These are phyloP conservation scores for Curvularia lunata DNA, from an alignment of 2,329 filamentous ascomycete species.

Conservation along the genomic window DNA sequence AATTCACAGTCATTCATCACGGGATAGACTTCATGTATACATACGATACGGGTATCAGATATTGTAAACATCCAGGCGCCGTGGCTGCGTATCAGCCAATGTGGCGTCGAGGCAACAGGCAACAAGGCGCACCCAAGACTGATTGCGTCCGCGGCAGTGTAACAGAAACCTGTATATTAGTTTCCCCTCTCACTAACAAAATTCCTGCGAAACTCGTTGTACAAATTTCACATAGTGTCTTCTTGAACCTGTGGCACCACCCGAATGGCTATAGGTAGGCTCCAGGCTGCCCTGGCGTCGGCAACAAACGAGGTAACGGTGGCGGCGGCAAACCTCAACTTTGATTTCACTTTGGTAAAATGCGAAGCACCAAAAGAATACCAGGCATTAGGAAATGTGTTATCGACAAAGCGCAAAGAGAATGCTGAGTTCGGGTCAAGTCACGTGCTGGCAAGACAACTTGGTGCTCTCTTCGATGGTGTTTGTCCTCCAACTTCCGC, in stretches of 20 bases:
- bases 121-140: neutral
- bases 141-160: neutral
- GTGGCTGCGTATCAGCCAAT: neutral
- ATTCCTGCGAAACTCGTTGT: too few relatives aligned
- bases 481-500: slow-evolving; percentile 42
- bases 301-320: slow-evolving; percentile 24
- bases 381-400: slow-evolving; percentile 32
- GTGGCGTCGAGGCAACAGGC: neutral
- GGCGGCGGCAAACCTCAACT: slow-evolving; percentile 43
- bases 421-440: slow-evolving; percentile 49
- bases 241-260: neutral
- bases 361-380: slow-evolving; percentile 51
- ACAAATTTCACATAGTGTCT: neutral
- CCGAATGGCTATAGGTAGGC: neutral
- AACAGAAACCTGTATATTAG: neutral
- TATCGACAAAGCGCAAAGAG: slow-evolving; percentile 41
- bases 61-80: neutral
- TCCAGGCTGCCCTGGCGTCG: neutral
- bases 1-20: too few relatives aligned
- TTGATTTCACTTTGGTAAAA: slow-evolving; percentile 54
- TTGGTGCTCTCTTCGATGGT: slow-evolving; percentile 51
- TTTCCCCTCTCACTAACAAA: neutral
- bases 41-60: neutral
- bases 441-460: slow-evolving; percentile 50
- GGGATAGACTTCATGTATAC: neutral